These are phyloP conservation scores for Exophiala oligosperma DNA, from an alignment of 2,329 filamentous ascomycete species.

Conservation along the genomic window DNA sequence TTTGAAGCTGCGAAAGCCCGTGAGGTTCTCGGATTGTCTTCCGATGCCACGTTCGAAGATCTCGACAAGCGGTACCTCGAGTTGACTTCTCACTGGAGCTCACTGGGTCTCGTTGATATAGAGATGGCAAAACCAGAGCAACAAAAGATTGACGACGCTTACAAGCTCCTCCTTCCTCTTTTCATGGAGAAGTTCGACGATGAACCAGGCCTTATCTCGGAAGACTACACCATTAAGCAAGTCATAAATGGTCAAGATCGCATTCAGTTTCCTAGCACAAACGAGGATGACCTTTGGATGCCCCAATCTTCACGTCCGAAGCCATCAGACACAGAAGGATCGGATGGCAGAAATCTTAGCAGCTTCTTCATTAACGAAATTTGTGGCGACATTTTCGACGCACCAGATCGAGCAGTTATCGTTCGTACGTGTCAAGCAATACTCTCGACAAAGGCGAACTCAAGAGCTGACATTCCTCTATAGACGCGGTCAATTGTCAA, in stretches of 20 bases:
- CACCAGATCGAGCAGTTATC: conserved; percentile 51
- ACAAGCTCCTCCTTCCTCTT: conserved; percentile 9
- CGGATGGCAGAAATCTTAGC: neutral
- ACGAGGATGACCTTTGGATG: conserved; percentile 11
- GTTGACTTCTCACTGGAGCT: conserved; percentile 10
- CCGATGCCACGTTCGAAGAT: conserved; percentile 11
- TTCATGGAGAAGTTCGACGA: conserved; percentile 1
- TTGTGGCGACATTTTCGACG: conserved; percentile 51
- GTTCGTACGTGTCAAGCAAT: conserved; percentile 42
- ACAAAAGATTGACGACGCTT: conserved; percentile 16
- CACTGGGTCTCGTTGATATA: neutral
- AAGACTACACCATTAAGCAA: conserved; percentile 9
- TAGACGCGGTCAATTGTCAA: conserved; percentile 60
- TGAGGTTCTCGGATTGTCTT: conserved; percentile 2
- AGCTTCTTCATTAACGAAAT: conserved; percentile 8
- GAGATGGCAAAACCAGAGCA: conserved; percentile 1
- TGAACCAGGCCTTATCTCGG: neutral
- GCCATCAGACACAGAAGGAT: neutral
- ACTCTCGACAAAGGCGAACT: neutral
- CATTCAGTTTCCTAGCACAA: conserved; percentile 5
- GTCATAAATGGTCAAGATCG: conserved; percentile 17
- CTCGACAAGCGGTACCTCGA: conserved; percentile 20
- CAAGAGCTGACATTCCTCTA: neutral
- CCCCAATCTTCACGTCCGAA: conserved; percentile 1
- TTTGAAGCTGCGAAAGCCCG: neutral